phyloP scores from a whole-genome alignment of 106 monocot genomes.

The Dendrobium nobile region DNA sequence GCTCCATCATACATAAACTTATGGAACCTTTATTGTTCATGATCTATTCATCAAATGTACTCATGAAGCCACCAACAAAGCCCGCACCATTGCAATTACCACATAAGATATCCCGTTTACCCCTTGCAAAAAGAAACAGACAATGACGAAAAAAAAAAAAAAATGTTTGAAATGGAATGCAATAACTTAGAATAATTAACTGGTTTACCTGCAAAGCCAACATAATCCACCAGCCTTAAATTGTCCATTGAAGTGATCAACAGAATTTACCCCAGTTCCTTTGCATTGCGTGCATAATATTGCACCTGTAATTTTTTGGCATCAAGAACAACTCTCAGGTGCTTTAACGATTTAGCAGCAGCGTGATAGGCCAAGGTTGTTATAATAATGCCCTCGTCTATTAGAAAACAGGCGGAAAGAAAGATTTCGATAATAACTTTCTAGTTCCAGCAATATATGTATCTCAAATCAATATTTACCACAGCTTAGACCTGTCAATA shows the following conservation, averaged over 20 bases:
- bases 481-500: too few relatives aligned
- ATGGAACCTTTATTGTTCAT: not conserved
- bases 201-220: slow-evolving; percentile 51
- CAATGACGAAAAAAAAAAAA: too few relatives aligned
- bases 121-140: slow-evolving; percentile 31
- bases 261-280: slow-evolving; percentile 43
- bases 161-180: not conserved
- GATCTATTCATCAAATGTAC: slow-evolving; percentile 55
- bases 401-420: too few relatives aligned
- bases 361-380: not conserved
- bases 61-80: slow-evolving; percentile 86
- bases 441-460: too few relatives aligned
- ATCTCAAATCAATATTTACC: too few relatives aligned
- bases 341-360: not conserved
- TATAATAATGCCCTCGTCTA: too few relatives aligned
- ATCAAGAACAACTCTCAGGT: not conserved
- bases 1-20: not conserved
- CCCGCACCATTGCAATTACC: slow-evolving; percentile 91
- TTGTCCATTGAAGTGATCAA: slow-evolving; percentile 47
- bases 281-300: slow-evolving; percentile 39
- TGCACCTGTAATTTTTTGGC: slow-evolving; percentile 23
- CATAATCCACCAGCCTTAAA: slow-evolving; percentile 53
- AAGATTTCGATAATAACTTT: too few relatives aligned
- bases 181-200: too few relatives aligned
- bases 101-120: slow-evolving; percentile 70